Conservation (phyloP, 164 flowering plant genomes). For the Tinospora cordifolia region DNA sequence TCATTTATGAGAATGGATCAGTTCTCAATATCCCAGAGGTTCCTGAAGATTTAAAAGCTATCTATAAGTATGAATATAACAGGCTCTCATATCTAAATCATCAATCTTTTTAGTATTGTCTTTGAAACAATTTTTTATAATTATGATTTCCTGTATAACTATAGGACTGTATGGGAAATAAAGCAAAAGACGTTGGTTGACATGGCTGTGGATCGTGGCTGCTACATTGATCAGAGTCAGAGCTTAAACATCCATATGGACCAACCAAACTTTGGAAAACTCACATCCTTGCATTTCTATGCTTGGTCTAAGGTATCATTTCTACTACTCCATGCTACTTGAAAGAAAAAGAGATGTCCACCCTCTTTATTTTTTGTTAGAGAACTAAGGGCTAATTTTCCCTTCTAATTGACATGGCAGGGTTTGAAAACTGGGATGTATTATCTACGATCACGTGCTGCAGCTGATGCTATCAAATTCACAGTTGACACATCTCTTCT, state of each 20-base stretch:
- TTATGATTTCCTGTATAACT: neutral
- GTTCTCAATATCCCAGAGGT: constrained; percentile 66
- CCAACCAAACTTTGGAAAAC: constrained; percentile 84
- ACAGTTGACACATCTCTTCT: constrained; percentile 75
- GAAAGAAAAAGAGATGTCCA: no score
- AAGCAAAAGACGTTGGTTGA: constrained; percentile 88
- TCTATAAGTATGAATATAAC: constrained; percentile 52
- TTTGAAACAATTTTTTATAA: neutral
- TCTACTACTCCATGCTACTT: neutral
- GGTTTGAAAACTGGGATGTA: constrained; percentile 85
- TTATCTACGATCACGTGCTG: constrained; percentile 82
- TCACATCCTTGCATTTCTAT: constrained; percentile 85
- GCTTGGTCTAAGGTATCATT: constrained; percentile 75
- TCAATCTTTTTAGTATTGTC: neutral
- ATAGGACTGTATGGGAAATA: constrained; percentile 96
- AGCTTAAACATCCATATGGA: constrained; percentile 97
- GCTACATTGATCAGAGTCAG: constrained; percentile 94
- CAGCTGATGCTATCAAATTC: constrained; percentile 96
- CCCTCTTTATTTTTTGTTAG: neutral
- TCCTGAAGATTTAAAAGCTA: constrained; percentile 59
- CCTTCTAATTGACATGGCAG: constrained; percentile 11
- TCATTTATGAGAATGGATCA: constrained; percentile 79
- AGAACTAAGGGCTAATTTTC: neutral
- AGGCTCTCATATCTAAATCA: neutral
- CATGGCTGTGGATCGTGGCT: constrained; percentile 95